phyloP scores from a whole-genome alignment of 805 yeast genomes.

The Clavispora carvajalis region DNA sequence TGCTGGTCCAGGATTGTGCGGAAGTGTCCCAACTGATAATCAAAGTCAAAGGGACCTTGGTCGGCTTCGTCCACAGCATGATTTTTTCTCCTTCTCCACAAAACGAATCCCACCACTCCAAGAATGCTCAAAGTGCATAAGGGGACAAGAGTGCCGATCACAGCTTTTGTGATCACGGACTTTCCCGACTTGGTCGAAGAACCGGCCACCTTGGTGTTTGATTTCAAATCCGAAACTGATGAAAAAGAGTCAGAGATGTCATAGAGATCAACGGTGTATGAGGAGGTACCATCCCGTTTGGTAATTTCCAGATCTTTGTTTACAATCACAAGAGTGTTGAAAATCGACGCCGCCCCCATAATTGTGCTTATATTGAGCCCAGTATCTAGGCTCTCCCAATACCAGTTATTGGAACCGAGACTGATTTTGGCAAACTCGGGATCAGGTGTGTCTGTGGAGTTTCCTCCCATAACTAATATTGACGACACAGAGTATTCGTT shows the following conservation, averaged over 20 bases:
- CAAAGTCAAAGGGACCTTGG: not conserved
- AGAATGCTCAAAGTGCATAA: slow-evolving; percentile 17
- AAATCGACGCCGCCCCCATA: slow-evolving; percentile 50
- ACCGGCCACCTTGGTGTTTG: slow-evolving; percentile 15
- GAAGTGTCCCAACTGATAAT: slow-evolving; percentile 15
- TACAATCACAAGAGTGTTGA: slow-evolving; percentile 45
- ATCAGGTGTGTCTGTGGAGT: slow-evolving; percentile 26
- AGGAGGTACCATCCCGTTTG: slow-evolving; percentile 16
- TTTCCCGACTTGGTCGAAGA: slow-evolving; percentile 11
- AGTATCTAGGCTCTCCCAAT: slow-evolving; percentile 30
- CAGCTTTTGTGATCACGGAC: slow-evolving; percentile 19
- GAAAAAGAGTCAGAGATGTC: slow-evolving; percentile 31
- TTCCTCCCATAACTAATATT: slow-evolving; percentile 62
- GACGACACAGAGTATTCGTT: slow-evolving; percentile 31
- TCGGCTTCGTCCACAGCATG: slow-evolving; percentile 6
- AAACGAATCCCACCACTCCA: slow-evolving; percentile 2
- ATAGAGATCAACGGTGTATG: slow-evolving; percentile 37
- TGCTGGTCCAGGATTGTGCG: slow-evolving; percentile 14
- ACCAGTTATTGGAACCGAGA: slow-evolving; percentile 25
- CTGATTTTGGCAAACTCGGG: slow-evolving; percentile 42
- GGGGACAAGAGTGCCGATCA: slow-evolving; percentile 37
- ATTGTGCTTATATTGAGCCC: slow-evolving; percentile 18
- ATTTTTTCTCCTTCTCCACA: slow-evolving; percentile 7
- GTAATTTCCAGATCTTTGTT: slow-evolving; percentile 11
- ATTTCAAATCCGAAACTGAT: slow-evolving; percentile 22